Evolutionary conservation across 2,329 filamentous ascomycete genomes (phyloP), one percentile per base, ranked within the genome.

Genomic region (Sporothrix mexicana): DNA sequence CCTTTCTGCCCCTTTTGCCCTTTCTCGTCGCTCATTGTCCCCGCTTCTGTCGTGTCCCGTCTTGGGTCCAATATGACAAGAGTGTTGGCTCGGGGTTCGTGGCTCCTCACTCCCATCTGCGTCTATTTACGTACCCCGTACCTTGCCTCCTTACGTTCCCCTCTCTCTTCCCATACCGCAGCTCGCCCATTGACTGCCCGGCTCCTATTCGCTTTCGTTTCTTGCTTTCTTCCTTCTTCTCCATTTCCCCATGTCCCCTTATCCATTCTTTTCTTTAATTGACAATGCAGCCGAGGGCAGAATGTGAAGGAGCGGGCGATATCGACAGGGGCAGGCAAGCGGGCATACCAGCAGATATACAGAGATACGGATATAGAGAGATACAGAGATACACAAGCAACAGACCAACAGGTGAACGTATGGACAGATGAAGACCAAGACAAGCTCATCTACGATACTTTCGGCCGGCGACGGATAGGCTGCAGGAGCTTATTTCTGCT

Each of bases 41-140:
- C 61, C 25, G 30, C 57, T 47, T 55, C 59, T 45, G 1, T 66
- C 25, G 17, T 70, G 64, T 36, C 30, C 69, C 69, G 69, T 73
- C 71, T 73, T 73, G 71, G 67, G 20, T 2, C 59, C 53, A 64
- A 51, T 66, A 66, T 66, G 59, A 51, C 3, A 41, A 2, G 30
- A 36, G 61, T 59, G 41, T 25, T 72, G 36, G 49, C 20, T 62
- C 64, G 64, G 41, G n/a, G 43, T 41, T 69, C 23, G 15, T 61
- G 17, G 47, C 36, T 70, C 25, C 69, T 70, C 55, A 12, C 12
- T 15, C 51, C 30, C 51, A 69, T 2, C 23, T 41, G 5, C 51
- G 3, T 59, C 30, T 15, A 61, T 61, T 61, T 41, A 61, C 57
- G 57, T 41, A 36, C 30, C 30, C 7, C 30, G 30, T 36, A 36